These are phyloP conservation scores for Hawksworthiomyces lignivorus DNA, from an alignment of 2,329 filamentous ascomycete genomes.

Conservation along the genomic window DNA sequence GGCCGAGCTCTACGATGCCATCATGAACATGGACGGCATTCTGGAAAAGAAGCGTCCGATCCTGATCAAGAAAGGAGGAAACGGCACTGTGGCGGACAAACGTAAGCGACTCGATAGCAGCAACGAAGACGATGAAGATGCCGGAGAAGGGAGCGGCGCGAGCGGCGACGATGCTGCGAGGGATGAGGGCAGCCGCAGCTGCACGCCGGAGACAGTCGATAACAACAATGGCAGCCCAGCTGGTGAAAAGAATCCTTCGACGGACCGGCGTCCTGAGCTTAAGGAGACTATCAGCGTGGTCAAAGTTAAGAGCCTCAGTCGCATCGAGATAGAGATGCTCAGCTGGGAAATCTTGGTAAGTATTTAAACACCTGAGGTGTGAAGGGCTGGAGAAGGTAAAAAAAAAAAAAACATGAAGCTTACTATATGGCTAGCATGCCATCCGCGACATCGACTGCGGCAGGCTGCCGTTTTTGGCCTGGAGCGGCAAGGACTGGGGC, in stretches of 20 bases:
- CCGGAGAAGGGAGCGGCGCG: background rate
- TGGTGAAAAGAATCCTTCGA: too few species aligned
- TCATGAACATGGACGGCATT: slow-evolving; percentile 13
- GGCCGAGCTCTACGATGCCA: slow-evolving; percentile 22
- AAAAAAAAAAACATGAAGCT: background rate
- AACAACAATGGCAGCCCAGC: too few species aligned
- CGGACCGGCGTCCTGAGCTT: background rate
- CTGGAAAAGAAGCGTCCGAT: slow-evolving; percentile 11
- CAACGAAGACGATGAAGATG: background rate
- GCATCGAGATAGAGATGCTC: slow-evolving; percentile 16
- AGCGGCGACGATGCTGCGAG: background rate
- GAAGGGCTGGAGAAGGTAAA: too few species aligned
- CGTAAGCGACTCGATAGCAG: too few species aligned
- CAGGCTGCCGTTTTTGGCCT: slow-evolving; percentile 11
- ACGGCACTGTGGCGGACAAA: background rate
- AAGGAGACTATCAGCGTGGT: slow-evolving; percentile 15
- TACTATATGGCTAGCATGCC: slow-evolving; percentile 1
- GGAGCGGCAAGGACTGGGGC: slow-evolving; percentile 16
- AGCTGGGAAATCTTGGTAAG: slow-evolving; percentile 15
- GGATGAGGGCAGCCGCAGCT: too few species aligned
- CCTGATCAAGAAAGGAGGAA: background rate
- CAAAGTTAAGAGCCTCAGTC: slow-evolving; percentile 15
- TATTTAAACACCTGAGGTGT: background rate
- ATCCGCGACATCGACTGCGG: slow-evolving; percentile 13
- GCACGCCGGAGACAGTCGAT: background rate